Conservation (phyloP, 495 filamentous ascomycete genomes). For the Pyrenula aspistea region DNA sequence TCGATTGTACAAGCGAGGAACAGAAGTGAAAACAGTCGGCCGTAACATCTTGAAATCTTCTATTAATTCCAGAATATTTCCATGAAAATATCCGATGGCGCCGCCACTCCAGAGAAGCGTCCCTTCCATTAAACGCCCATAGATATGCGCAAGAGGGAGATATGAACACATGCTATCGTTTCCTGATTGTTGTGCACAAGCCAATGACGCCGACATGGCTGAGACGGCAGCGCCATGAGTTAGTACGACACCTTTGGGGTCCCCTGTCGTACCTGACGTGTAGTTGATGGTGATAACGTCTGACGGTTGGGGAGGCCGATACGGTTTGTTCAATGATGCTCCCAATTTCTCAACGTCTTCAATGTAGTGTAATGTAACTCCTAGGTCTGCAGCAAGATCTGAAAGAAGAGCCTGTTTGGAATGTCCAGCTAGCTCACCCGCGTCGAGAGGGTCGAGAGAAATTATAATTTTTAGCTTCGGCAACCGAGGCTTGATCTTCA, state of each 20-base stretch:
- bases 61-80: conserved; percentile 73
- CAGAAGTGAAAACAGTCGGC: conserved; percentile 75
- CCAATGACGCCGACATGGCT: conserved; percentile 47
- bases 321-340: conserved; percentile 48
- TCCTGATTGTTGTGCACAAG: conserved; percentile 30
- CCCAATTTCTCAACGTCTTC: conserved; percentile 70
- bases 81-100: conserved; percentile 88
- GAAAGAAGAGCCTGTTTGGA: conserved; percentile 72
- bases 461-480: conserved; percentile 83
- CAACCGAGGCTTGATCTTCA: conserved; percentile 68
- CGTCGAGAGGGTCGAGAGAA: conserved; percentile 74
- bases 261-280: conserved; percentile 89
- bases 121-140: conserved; percentile 74
- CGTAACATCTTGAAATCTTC: conserved; percentile 84
- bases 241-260: conserved; percentile 85
- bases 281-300: conserved; percentile 95
- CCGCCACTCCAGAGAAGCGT: conserved; percentile 56
- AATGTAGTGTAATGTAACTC: conserved; percentile 67
- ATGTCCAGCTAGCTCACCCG: conserved; percentile 62
- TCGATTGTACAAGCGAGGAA: conserved; percentile 87
- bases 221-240: conserved; percentile 74
- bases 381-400: conserved; percentile 56
- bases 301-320: conserved; percentile 53
- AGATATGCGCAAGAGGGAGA: conserved; percentile 91
- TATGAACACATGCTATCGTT: conserved; percentile 69